Base-by-base conservation (phyloP, 2,329 filamentous ascomycete genomes). In the Trichoderma endophyticum region DNA sequence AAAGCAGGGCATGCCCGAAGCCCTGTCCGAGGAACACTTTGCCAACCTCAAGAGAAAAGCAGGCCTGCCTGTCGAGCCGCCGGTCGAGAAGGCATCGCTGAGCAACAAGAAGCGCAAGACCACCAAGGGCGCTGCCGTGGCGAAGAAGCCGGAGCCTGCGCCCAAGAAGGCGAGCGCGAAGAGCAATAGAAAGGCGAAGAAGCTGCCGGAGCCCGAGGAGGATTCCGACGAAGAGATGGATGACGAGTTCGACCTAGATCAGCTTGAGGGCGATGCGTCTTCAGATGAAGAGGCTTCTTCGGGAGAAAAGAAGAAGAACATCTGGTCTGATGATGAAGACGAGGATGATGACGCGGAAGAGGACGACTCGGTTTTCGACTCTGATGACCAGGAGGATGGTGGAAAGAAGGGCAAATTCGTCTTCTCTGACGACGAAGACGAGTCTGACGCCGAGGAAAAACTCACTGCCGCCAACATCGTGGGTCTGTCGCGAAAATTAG, bases 391-490 rank as follows among this genome's bases (percentile, higher is more conserved):
- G 34, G 82, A 82, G 32, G 69, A 71, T 21, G 32, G 65, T 28
- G 83, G 83, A 68, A 79, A 82, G 81, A 79, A 86, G 82, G 80
- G 87, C 75, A 81, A 81, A 73, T 84, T 91, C 75, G 93, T 97
- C 86, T 99, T 97, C 86, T 98, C 96, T 0, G 96, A 98, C 75
- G 95, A 98, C 78, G 94, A 97, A 77, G 93, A 95, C 75, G 91
- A 94, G 66, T 95, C 92, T 1, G 94, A 97, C 77, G 91, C 90
- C 6, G 94, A 97, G 82, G 95, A 98, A 83, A 92, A 91, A 80
- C 87, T 99, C 76, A 99, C 94, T 66, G 95, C 95, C 2, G 96
- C 96, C 74, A 99, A 99, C 82, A 98, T 99, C 74, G 96, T 92
- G 77, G 96, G 96, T 72, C 85, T 99, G 71, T 95, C 95, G 70